phyloP scores from a whole-genome alignment of 2,329 filamentous ascomycete species.

The Apiospora phragmitis region DNA sequence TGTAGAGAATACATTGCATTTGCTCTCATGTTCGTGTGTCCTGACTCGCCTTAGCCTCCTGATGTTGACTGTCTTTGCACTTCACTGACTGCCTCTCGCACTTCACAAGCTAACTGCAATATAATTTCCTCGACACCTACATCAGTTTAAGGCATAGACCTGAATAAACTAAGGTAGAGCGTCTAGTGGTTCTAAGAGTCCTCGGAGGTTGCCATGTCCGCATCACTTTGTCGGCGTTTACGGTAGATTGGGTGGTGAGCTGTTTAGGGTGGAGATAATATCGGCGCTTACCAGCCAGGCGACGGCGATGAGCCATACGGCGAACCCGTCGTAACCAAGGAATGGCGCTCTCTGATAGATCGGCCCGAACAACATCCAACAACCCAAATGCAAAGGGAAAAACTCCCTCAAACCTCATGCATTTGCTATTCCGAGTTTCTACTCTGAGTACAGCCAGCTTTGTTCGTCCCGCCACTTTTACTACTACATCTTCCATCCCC shows the following conservation, averaged over 20 bases:
- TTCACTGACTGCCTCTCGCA: no score
- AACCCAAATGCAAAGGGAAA: neutral
- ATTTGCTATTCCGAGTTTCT: neutral
- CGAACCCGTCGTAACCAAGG: neutral
- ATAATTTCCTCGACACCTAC: neutral
- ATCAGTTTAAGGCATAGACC: no score
- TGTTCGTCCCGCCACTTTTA: neutral
- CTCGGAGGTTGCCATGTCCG: neutral
- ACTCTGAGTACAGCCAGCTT: neutral
- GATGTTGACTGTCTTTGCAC: neutral
- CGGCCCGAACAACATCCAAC: neutral
- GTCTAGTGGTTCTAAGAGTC: neutral
- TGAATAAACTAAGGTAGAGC: no score
- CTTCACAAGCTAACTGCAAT: no score
- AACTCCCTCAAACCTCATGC: neutral
- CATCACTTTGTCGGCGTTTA: neutral
- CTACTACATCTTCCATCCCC: neutral
- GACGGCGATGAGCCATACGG: conserved; percentile 6
- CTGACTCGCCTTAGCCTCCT: neutral
- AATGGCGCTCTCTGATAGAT: neutral
- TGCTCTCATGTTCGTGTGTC: neutral
- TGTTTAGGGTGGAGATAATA: neutral
- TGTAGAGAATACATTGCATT: neutral
- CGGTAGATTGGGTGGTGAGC: neutral
- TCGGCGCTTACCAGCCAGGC: neutral